Base-by-base conservation (phyloP, 2,329 filamentous ascomycete genomes). In the Dryadomyces quercus-mongolicae region DNA sequence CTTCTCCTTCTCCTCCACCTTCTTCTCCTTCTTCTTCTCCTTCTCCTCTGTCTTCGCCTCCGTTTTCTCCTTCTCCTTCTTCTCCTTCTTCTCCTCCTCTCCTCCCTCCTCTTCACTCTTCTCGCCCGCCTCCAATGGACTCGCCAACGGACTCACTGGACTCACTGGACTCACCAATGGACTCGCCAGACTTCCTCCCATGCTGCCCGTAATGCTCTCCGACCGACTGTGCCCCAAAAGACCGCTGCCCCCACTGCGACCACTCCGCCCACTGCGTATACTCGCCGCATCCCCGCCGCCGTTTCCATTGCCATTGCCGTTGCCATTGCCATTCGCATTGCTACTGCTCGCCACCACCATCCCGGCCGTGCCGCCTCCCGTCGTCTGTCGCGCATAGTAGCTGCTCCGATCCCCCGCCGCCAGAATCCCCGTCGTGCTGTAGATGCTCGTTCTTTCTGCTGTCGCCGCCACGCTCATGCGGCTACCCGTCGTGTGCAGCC, bases 181-280 rank as follows among this genome's bases (percentile, higher is more conserved):
- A 18, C 80, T 84, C 2, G 78, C 77, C 42, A 90, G n/a, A n/a
- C n/a, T 68, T 15, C 77, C 79, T 7, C 76, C 80, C 59, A 90
- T 84, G 66, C 86, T 92, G 25, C 87, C 86, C 57, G 76, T 85
- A 54, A 92, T 81, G 68, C 90, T 95, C 65, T 95, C 89, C 51
- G 88, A 85, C 58, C 88, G 78, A 2, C 80, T 81, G 66, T 95
- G 91, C 0, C 88, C 86, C 3, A 88, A 66, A 1, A 85, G 70
- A 0, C 87, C 88, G 66, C 88, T 95, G 53, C 88, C 79, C 69
- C 86, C 88, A 65, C 88, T 95, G 54, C 88, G 79, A 69, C 86
- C 88, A 65, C 88, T 95, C 53, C 88, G 70, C 0, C 87, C 88
- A 65, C 88, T 95, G 54, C 88, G 79, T 34, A 94, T 73, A 63